Percentiles rank a stretch among this genome's conserved stretches.
Conservation (phyloP, 1,139 yeast species). For the Kodamaea derodonti region DNA sequence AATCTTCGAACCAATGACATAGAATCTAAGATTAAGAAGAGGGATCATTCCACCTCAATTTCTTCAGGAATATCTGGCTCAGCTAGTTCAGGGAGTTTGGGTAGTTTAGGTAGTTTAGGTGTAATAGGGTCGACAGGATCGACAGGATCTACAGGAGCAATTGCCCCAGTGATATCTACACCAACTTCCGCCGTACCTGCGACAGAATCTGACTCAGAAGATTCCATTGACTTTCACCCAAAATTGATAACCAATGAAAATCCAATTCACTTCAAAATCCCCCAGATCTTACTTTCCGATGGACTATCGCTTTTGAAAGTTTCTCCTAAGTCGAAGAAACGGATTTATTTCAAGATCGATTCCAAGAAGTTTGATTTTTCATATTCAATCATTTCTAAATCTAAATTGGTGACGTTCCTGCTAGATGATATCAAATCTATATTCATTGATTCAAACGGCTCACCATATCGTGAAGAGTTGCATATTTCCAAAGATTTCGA, state of each 20-base stretch:
- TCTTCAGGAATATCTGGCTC: too few relatives aligned
- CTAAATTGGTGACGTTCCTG: slow-evolving; percentile 44
- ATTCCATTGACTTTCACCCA: slow-evolving; percentile 1
- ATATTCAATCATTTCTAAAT: slow-evolving; percentile 18
- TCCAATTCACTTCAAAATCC: slow-evolving; percentile 13
- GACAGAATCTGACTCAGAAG: too few relatives aligned
- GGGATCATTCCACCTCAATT: too few relatives aligned
- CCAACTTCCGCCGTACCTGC: too few relatives aligned
- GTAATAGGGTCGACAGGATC: too few relatives aligned
- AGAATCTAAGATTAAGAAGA: slow-evolving; percentile 5
- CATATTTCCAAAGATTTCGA: slow-evolving; percentile 66
- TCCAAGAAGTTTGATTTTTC: slow-evolving; percentile 33
- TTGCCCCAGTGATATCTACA: too few relatives aligned
- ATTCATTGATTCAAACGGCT: slow-evolving; percentile 66
- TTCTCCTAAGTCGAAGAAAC: slow-evolving; percentile 64
- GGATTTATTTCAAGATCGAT: slow-evolving; percentile 36
- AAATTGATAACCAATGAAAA: background rate
- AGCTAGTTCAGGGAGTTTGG: too few relatives aligned
- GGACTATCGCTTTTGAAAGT: slow-evolving; percentile 56
- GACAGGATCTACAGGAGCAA: too few relatives aligned
- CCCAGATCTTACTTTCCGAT: slow-evolving; percentile 32
- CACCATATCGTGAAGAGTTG: slow-evolving; percentile 79
- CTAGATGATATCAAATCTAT: slow-evolving; percentile 72
- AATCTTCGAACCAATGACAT: slow-evolving; percentile 22
- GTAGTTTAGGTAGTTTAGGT: too few relatives aligned